Base-by-base conservation (phyloP, 495 filamentous ascomycete species). In the Penicillium coffeae region DNA sequence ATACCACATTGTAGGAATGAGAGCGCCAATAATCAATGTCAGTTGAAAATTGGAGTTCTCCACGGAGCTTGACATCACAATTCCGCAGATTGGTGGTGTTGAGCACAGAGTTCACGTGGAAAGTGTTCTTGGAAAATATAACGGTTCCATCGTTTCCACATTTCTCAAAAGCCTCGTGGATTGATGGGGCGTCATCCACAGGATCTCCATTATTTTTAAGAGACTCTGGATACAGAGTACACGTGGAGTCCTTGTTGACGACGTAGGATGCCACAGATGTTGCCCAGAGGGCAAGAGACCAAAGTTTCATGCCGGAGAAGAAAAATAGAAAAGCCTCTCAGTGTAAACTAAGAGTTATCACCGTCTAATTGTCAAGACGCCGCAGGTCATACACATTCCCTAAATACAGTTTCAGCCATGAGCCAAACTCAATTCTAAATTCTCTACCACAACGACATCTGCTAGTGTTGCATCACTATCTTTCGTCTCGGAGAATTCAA, bases 11-110 rank as follows among this genome's bases (percentile, higher is more conserved):
- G 16, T 75, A 39, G n/a, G 68, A 71, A 43, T 73, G 54, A 32
- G 66, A 64, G 1, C 75, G 56, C 73, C 74, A 78, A 55, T 78
- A 78, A 0, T 37, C 40, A 8, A 72, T 70, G 48, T 78, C 63
- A 2, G 64, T 74, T 45, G n/a, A 14, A 27, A 63, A 56, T 19
- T 59, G 42, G 3, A 64, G 56, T 1, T 47, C 68, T 14, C 74
- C 73, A 5, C 62, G 50, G 3, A 75, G 25, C 20, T 76, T 67
- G 43, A 76, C 64, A 3, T 74, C 65, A 8, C 60, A 57, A 56
- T 78, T 64, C 1, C 69, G 34, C 2, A 78, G 64, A 43, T 61
- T 62, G 2, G 65, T 65, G 3, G 63, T 72, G 42, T 75, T 72
- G 65, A 76, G 64, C 1, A 71, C 65, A 0, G 61, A 63, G 42